Base-by-base conservation (phyloP, 2,329 filamentous ascomycete genomes). In the Colletotrichum destructivum region DNA sequence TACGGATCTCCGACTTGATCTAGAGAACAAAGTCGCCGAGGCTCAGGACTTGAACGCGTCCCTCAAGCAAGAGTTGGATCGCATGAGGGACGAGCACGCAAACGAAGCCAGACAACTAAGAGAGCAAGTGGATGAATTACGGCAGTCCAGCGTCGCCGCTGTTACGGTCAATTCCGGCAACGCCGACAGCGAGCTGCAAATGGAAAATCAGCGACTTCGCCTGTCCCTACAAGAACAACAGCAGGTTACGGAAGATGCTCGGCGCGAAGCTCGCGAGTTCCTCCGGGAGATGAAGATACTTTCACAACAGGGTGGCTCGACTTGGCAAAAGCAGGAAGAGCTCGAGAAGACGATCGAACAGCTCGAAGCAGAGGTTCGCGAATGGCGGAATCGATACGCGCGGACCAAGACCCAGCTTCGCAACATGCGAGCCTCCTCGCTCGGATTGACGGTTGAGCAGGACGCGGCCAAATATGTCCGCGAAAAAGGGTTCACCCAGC, bases 381-480 rank as follows among this genome's bases (percentile, higher is more conserved):
- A 95, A 62, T 99, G 96, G 96, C 94, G 95, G 79, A 91, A 92
- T 76, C 93, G 95, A 56, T 98, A 98, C 79, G 93, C 95, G 35
- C 93, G 92, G 75, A 89, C 94, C 47, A 98, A 97, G 84, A 94
- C 96, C 2, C 95, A 98, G 81, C 86, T 97, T 60, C 91, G 95
- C 62, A 93, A 89, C 77, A 87, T 98, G 79, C 92, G 94, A 62
- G 91, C 93, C 7, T 94, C 94, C 0, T 96, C 95, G 0, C 89
- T 93, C 72, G 94, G 94, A 15, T 84, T 97, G 54, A 85, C 88
- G 9, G 84, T 91, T 54, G 90, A 92, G 9, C 89, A 92, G 72
- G 92, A 96, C 75, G 91, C 91, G n/a, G 89, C 88, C 61, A 89
- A 88, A 74, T 89, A 91, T 74, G 82, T 91, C 51, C 89, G 89